These are phyloP conservation scores for Parasarocladium wereldwijsianum DNA, from an alignment of 2,329 filamentous ascomycete species.

Conservation along the genomic window DNA sequence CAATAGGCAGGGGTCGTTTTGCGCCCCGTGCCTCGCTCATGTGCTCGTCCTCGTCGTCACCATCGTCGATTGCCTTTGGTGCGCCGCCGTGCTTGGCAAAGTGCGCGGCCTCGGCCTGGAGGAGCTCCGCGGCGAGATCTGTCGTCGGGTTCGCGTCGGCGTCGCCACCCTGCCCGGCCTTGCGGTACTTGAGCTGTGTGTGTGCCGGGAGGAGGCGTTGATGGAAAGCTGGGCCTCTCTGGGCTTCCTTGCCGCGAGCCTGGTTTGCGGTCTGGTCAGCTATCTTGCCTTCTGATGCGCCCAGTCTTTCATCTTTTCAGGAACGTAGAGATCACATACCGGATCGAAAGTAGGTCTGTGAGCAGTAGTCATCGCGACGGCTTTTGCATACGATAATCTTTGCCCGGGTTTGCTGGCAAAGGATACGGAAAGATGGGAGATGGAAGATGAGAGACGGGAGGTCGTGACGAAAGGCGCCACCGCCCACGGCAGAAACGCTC, in stretches of 20 bases:
- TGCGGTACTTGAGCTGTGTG: constrained; percentile 80
- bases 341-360: constrained; percentile 93
- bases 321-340: constrained; percentile 28
- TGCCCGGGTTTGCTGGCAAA: background rate
- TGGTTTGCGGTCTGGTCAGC: constrained; percentile 26
- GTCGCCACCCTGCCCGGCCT: constrained; percentile 74
- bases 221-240: constrained; percentile 86
- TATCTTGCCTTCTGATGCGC: constrained; percentile 31
- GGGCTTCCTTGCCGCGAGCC: constrained; percentile 89
- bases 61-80: constrained; percentile 26
- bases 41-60: constrained; percentile 33
- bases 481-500: constrained; percentile 37
- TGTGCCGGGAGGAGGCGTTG: constrained; percentile 90
- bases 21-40: constrained; percentile 22
- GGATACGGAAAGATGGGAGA: background rate
- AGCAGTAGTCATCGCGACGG: constrained; percentile 43
- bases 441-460: constrained; percentile 1
- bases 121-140: constrained; percentile 78
- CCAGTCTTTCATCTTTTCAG: constrained; percentile 11
- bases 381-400: background rate
- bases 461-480: constrained; percentile 7
- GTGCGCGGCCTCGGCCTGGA: constrained; percentile 77
- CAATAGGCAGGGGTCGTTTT: constrained; percentile 41
- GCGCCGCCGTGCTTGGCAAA: constrained; percentile 71
- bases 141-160: constrained; percentile 47